Evolutionary conservation across 2,329 filamentous ascomycete genomes (phyloP), one percentile per base, ranked within the genome.

Genomic region (Pseudodiploospora longispora): DNA sequence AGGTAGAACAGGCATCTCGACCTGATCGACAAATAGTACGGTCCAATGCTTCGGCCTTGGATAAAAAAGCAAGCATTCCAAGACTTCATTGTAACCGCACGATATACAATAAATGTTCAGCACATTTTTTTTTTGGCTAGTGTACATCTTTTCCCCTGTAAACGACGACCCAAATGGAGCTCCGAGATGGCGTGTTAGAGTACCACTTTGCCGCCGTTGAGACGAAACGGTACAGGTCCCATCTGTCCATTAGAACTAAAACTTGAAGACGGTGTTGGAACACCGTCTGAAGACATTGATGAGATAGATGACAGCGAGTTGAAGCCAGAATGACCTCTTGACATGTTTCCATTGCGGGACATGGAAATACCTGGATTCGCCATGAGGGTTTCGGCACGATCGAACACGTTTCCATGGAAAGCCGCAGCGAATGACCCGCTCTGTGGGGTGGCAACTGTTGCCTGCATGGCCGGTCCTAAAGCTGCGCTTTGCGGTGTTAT

Each of bases 401-500:
- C 75, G 57, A 80, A 80, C n/a, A 80, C 74, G 50, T 77, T 70
- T 8, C 76, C 75, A 2, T 70, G 66, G 48, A 81, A 79, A 1
- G 72, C 70, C 10, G 66, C 65, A 6, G 71, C 69, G 55, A 81
- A 80, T 1, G 75, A 76, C 2, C 67, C 72, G 47, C 69, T 77
- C 56, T 79, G 72, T 7, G 80, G 80, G 1, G 80, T 87, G 4
- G 87, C 85, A 8, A 95, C 83, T 0, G 88, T 96, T 1, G 90
- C 89, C 64, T 95, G 89, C 43, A 89, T 87, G 19, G 90, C 90
- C 5, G 90, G 88, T 1, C 90, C 91, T 5, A 96, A 72, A 2
- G 90, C 90, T 10, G 89, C 90, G 55, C 87, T 93, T 49, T 95
- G 76, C 6, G 91, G 90, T 1, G 90, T 96, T 56, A 93, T 88